Conservation (phyloP, 176 grass and related monocot species). For the Triticum monococcum region DNA sequence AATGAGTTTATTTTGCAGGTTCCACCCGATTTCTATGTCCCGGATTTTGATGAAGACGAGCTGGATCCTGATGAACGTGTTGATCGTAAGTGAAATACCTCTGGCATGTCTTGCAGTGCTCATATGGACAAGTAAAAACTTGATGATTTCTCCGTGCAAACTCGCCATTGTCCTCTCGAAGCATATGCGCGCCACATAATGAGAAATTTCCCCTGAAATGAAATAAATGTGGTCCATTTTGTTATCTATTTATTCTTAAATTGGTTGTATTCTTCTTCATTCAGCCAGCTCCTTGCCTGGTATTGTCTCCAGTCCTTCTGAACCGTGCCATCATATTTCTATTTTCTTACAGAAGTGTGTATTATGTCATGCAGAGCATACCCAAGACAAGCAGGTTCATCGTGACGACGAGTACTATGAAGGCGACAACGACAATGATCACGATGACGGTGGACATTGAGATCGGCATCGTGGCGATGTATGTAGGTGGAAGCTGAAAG, state of each 20-base stretch:
- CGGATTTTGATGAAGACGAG: slow-evolving; percentile 94
- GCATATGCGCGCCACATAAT: not conserved
- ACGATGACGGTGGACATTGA: slow-evolving; percentile 53
- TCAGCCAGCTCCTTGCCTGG: not conserved
- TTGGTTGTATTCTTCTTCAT: not conserved
- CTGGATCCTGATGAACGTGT: slow-evolving; percentile 86
- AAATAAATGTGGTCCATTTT: not conserved
- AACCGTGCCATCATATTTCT: not conserved
- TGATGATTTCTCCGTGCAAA: not conserved
- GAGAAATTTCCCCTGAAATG: not conserved
- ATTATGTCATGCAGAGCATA: slow-evolving; percentile 60
- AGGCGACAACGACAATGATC: slow-evolving; percentile 92
- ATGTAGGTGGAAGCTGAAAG: not conserved
- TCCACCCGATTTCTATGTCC: slow-evolving; percentile 95
- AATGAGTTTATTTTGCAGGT: slow-evolving; percentile 62
- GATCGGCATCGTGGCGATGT: not conserved
- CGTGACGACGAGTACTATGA: slow-evolving; percentile 92
- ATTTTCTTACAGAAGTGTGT: not conserved
- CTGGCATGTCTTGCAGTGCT: not conserved
- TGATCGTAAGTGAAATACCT: slow-evolving; percentile 72
- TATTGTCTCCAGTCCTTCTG: not conserved
- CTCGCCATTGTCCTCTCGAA: not conserved
- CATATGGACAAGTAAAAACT: not conserved
- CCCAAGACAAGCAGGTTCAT: slow-evolving; percentile 80
- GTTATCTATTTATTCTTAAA: not conserved